These are phyloP conservation scores for Pseudocercospora vitis DNA, from an alignment of 2,329 filamentous ascomycete genomes.

Conservation along the genomic window DNA sequence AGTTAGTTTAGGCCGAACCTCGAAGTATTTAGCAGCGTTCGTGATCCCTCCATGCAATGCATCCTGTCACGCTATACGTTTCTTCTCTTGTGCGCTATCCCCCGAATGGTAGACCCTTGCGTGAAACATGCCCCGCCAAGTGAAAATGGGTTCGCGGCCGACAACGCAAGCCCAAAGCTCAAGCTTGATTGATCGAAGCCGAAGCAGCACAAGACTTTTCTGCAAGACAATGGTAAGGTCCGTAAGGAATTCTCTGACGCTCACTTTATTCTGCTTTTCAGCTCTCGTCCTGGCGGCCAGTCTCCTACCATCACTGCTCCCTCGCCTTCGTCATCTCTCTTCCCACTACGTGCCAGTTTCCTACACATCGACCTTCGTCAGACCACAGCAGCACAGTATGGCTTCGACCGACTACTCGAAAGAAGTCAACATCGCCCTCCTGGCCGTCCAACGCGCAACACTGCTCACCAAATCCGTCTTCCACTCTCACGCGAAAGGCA, in stretches of 20 bases:
- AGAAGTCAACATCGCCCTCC: slow-evolving; percentile 79
- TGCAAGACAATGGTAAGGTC: slow-evolving; percentile 1
- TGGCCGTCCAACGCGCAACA: slow-evolving; percentile 81
- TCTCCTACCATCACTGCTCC: slow-evolving; percentile 44
- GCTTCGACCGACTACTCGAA: slow-evolving; percentile 62
- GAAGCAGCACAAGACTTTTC: background rate
- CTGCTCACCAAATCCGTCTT: slow-evolving; percentile 76
- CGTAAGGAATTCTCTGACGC: background rate
- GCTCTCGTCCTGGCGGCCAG: slow-evolving; percentile 45
- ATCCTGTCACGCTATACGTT: no score
- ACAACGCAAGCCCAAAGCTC: background rate
- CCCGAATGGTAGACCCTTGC: no score
- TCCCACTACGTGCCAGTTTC: slow-evolving; percentile 31
- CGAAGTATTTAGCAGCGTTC: no score
- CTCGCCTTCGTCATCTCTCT: slow-evolving; percentile 44
- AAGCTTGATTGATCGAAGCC: background rate
- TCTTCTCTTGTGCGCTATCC: no score
- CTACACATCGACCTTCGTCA: slow-evolving; percentile 12
- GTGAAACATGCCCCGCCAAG: background rate
- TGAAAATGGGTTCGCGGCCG: background rate
- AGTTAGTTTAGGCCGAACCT: background rate
- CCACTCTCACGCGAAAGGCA: slow-evolving; percentile 89
- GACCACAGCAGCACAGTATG: slow-evolving; percentile 32
- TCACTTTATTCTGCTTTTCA: slow-evolving; percentile 20
- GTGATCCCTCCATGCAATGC: no score